Base-by-base conservation (phyloP, 345 rosid species). In the Erucastrum elatum region DNA sequence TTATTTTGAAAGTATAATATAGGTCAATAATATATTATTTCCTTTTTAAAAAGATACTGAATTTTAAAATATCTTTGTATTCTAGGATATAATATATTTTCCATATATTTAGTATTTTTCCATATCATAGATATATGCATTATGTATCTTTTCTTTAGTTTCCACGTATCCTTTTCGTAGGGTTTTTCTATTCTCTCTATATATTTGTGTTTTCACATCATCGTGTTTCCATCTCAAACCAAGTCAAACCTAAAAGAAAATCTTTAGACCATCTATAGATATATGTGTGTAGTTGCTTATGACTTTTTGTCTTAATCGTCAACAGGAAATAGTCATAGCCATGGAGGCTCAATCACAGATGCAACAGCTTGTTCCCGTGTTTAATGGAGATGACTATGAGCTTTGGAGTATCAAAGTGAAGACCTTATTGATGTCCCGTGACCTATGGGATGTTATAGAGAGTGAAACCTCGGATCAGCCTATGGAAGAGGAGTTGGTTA, bases 381-480 rank as follows among this genome's bases (percentile, higher is more conserved):
- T 69, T 16, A 69, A 15, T 61, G 41, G 59, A 41, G 6, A 41
- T 0, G 76, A 61, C 27, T 27, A 72, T 41, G 76, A 72, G 62
- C 25, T 69, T 51, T 69, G 63, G 68, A 72, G 59, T 61, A 61
- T 72, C 41, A 72, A 71, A 39, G 8, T 59, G 75, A 60, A 0
- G 35, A 71, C 39, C 17, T 69, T 69, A 16, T 4, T 53, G 12
- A 53, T 51, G 73, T 51, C 73, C 1, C 62, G n/a, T 49, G 72
- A 68, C 41, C 41, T 49, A 68, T 68, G 72, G 72, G 72, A 68
- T 68, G 72, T 30, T 68, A 15, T 68, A 68, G 72, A 68, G 8
- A 29, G 8, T 68, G 13, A 58, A 58, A 58, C 1, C 30, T 58
- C 30, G 30, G 30, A 58, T 58, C 30, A 21, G 30, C 62, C 30